Conservation (phyloP, 495 filamentous ascomycete genomes). For the Talaromyces wortmannii region DNA sequence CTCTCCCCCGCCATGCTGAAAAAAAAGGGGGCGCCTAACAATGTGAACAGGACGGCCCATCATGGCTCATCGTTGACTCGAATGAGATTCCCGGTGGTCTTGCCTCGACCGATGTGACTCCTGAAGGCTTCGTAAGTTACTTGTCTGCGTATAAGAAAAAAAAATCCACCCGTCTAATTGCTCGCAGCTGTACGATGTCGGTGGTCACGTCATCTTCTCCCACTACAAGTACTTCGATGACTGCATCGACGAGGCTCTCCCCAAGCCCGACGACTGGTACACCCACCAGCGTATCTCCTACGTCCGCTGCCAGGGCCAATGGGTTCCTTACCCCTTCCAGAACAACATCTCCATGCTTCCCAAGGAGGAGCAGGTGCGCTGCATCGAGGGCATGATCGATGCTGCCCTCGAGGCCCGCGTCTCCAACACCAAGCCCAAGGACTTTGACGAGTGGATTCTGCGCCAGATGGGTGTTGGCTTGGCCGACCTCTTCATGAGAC, state of each 20-base stretch:
- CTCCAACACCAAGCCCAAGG: conserved; percentile 80
- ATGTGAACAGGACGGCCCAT: conserved; percentile 63
- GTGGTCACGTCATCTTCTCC: conserved; percentile 99
- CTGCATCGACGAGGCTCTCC: conserved; percentile 93
- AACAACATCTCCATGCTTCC: conserved; percentile 99
- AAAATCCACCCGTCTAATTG: background rate
- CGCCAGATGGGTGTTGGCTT: conserved; percentile 86
- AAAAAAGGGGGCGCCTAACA: conserved; percentile 14
- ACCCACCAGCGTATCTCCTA: conserved; percentile 98
- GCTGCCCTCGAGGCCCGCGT: conserved; percentile 82
- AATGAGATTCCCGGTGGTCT: conserved; percentile 94
- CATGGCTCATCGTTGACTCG: conserved; percentile 93
- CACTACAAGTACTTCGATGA: conserved; percentile 99
- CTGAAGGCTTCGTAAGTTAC: conserved; percentile 90
- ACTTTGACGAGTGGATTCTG: conserved; percentile 98
- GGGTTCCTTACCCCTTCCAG: conserved; percentile 99
- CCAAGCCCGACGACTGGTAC: conserved; percentile 92
- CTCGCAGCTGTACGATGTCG: conserved; percentile 90
- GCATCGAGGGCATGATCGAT: conserved; percentile 96
- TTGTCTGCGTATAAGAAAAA: background rate
- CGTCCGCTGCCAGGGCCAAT: conserved; percentile 89
- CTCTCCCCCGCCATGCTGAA: conserved; percentile 8
- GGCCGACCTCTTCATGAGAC: conserved; percentile 96
- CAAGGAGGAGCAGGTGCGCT: conserved; percentile 92
- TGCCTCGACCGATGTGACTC: conserved; percentile 91